phyloP scores from a whole-genome alignment of 2,329 filamentous ascomycete species.

The Akanthomyces lecanii region DNA sequence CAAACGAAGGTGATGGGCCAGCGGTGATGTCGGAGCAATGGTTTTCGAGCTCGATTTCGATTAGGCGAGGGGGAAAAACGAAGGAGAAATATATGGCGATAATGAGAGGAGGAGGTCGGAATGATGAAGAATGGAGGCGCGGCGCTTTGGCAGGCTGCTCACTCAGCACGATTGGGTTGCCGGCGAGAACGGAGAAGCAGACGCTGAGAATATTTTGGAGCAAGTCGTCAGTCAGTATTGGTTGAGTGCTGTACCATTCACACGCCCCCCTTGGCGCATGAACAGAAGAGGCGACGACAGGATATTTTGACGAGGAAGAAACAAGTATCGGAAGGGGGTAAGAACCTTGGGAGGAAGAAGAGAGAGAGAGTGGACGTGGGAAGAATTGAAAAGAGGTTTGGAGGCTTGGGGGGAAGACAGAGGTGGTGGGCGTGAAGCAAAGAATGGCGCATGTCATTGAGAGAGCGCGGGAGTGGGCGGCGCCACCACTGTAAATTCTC shows the following conservation, averaged over 20 bases:
- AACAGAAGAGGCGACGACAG: constrained; percentile 13
- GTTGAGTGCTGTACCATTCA: not conserved
- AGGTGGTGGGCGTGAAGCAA: constrained; percentile 10
- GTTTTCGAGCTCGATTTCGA: not conserved
- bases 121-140: not conserved
- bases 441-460: constrained; percentile 8
- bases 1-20: not conserved
- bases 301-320: not conserved
- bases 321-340: not conserved
- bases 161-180: not conserved
- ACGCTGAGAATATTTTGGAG: not conserved
- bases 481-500: not conserved
- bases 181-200: not conserved
- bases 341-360: not conserved
- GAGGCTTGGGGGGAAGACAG: not conserved
- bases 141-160: not conserved
- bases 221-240: not conserved
- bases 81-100: not conserved
- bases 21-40: not conserved
- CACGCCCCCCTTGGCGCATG: constrained; percentile 12
- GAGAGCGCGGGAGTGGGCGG: not conserved
- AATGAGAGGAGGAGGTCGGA: not conserved
- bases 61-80: not conserved
- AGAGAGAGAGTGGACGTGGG: not conserved
- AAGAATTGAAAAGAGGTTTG: not conserved